Evolutionary conservation across 2,329 filamentous ascomycete species (phyloP), one percentile per base, ranked within the genome.

Genomic region (Orbilia ellipsospora): DNA sequence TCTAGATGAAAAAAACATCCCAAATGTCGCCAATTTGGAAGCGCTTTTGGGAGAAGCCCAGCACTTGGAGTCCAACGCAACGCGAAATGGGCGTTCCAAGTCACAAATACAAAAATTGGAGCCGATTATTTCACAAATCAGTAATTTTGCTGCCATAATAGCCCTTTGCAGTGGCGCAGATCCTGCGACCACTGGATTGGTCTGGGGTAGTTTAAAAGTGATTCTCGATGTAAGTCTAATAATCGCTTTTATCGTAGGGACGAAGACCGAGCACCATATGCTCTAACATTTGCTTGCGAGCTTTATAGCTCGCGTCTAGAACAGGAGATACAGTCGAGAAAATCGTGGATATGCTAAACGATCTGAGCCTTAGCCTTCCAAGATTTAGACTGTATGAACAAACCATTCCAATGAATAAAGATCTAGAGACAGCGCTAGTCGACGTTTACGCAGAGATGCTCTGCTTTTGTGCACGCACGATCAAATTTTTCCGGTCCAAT

Each of bases 391-490:
- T 73, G 13, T 81, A 81, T 55, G 79, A 81, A 52, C 36, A 77
- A 26, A 80, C 77, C 16, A 69, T 81, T 13, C 80, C 80, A 4
- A 77, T 81, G 67, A 77, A 79, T 52, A 73, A 70, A 18, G 74
- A 64, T 28, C 73, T 81, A 42, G 78, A 81, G 65, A 56, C 57
- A 26, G 78, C 80, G 6, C 69, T 81, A 16, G 59, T 81, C 8
- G 81, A 81, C 54, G 80, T 80, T 4, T 81, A 81, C 66, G 78
- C 78, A 12, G 81, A 82, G 62, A 75, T 81, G 28, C 80, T 81
- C 20, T 80, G 80, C 77, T 82, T 82, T 72, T 81, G 79, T 74
- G 80, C 80, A 16, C 79, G 80, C 10, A 73, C 79, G 8, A 81
- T 81, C 56, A 79, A 79, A 67, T 81, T 81, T 77, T 79, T 82